These are phyloP conservation scores for Graphilbum fragrans DNA, from an alignment of 2,329 filamentous ascomycete species.

Conservation along the genomic window DNA sequence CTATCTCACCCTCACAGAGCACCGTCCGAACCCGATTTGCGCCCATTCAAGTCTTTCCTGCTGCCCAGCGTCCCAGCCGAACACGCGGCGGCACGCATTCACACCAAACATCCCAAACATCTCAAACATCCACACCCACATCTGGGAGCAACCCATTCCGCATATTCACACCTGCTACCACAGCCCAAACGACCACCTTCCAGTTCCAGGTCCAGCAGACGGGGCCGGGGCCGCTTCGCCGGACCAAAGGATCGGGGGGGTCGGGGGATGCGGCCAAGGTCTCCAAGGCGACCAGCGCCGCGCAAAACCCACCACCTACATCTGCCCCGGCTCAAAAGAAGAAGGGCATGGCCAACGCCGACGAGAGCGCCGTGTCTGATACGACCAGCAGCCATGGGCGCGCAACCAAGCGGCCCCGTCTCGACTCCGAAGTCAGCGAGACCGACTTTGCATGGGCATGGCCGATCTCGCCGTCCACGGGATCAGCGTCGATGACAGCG, in stretches of 20 bases:
- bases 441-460: conserved; percentile 11
- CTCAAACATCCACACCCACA: no score
- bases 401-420: conserved; percentile 5
- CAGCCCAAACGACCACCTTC: conserved; percentile 1
- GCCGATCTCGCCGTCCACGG: conserved; percentile 9
- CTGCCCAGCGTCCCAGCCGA: no score
- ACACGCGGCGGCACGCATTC: no score
- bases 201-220: not conserved
- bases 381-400: not conserved
- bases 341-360: not conserved
- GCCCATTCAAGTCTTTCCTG: no score
- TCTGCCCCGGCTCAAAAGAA: not conserved
- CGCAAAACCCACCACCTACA: not conserved
- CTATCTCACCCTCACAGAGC: not conserved
- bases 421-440: conserved; percentile 10
- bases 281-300: not conserved
- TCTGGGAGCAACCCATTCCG: no score
- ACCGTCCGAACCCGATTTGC: not conserved
- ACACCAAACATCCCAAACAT: not conserved
- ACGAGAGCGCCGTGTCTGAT: not conserved
- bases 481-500: conserved; percentile 7
- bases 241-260: no score
- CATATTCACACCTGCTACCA: not conserved
- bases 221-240: not conserved
- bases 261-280: no score